Evolutionary conservation across 2,329 filamentous ascomycete species (phyloP), one percentile per base, ranked within the genome.

Genomic region (Stagonosporopsis vannaccii): DNA sequence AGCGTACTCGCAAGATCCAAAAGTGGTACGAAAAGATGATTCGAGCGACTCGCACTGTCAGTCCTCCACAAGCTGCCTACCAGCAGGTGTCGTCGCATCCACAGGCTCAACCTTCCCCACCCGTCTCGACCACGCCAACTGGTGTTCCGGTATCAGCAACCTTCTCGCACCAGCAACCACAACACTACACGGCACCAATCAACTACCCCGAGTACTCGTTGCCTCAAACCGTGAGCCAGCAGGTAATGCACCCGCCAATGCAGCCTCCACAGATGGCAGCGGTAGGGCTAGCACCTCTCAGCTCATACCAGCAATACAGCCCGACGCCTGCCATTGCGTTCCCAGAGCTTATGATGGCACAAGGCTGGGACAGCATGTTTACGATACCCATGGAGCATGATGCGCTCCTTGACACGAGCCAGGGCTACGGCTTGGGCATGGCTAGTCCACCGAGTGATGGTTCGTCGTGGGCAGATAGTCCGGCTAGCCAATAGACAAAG

Each of bases 1-100:
- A 61, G 36, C 52, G 69, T 25, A 61, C 67, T 4, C 55, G 64
- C n/a, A 70, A 71, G 45, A 66, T 73, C 19, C 60, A 71, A 33
- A 66, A 40, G 6, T 72, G 70, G 70, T 72, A 67, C 40, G 66
- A 72, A 43, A 59, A 61, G n/a, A 68, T 71, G 64, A 58, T 60
- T 1, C 51, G 52, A 43, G 67, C 65, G 11, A 69, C 60, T 2
- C 55, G 62, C 2, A 52, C 56, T 2, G 43, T 55, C 9, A 67
- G 58, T 25, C 59, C 67, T 25, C 54, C 50, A 8, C 53, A 37
- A 23, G 23, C 25, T 26, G 37, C 25, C 17, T 25, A 56, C n/a
- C 56, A 58, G 28, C 47, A 41, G 3, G 15, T n/a, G 25, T 40
- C 40, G 4, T 22, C 45, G 8, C 56, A 49, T 30, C 39, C 22